Base-by-base conservation (phyloP, 2,329 filamentous ascomycete genomes). In the Neofusicoccum laricinum region DNA sequence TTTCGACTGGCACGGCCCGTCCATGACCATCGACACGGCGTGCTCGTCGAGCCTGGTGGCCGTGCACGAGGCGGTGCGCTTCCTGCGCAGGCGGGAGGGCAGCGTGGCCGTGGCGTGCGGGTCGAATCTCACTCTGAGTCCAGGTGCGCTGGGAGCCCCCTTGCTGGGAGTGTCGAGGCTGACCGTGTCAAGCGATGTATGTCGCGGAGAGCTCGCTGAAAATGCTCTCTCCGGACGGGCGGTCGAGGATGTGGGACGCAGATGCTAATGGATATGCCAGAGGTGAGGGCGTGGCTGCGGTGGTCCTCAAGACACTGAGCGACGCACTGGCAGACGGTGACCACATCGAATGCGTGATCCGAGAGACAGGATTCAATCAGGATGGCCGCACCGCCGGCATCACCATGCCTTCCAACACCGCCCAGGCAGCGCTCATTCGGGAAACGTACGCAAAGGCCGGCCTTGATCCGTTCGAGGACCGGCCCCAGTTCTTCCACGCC, bases 241-340 rank as follows among this genome's bases (percentile, higher is more conserved):
- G 66, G 0, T 68, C 53, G 5, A 41, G 50, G 1, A 77, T 75
- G 71, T 79, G 72, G 72, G 72, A 73, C 14, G 72, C 69, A 2
- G 70, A 69, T 2, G 84, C 81, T 0, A 73, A 84, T 66, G 84
- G 83, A 7, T 84, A 78, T 70, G 82, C 76, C 32, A 78, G 84
- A 0, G 83, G 82, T 10, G 86, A 88, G 59, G 85, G 84, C 0
- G 71, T 85, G 10, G 79, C 79, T 0, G 73, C 76, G 0, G 67
- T 88, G 0, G 71, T 87, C 0, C 67, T 88, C 0, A 88, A 88
- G 69, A 75, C 71, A 0, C 69, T 87, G 1, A 72, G 69, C 4
- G 71, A 77, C 1, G 86, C 86, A 0, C 63, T 87, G 3, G 71
- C 65, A 0, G 78, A 82, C 68, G 78, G 78, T 0, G 81, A 84